phyloP scores from a whole-genome alignment of 805 yeast genomes.

The Blastobotrys attinorum region DNA sequence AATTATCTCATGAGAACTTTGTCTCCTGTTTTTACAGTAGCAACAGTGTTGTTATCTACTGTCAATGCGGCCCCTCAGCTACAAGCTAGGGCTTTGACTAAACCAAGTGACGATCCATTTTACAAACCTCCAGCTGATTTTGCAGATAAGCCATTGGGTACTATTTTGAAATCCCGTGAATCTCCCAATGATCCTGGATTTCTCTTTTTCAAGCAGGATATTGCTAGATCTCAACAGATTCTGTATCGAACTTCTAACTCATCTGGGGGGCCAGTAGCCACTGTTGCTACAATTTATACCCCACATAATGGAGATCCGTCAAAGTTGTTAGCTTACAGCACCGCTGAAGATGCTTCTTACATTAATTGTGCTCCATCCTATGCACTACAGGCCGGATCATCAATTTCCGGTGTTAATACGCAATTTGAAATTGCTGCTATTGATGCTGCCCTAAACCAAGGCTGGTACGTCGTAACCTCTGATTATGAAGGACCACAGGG shows the following conservation, averaged over 20 bases:
- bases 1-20: too few species aligned
- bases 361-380: conserved; percentile 23
- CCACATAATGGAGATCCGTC: conserved; percentile 10
- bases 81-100: not conserved
- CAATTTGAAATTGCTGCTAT: conserved; percentile 9
- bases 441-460: conserved; percentile 14
- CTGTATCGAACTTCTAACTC: conserved; percentile 22
- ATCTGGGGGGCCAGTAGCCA: conserved; percentile 21
- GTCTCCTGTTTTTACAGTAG: too few species aligned
- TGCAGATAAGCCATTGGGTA: conserved; percentile 1
- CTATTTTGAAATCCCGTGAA: not conserved
- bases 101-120: conserved; percentile 7
- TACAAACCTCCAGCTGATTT: conserved; percentile 5
- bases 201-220: not conserved
- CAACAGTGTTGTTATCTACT: too few species aligned
- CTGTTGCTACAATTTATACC: conserved; percentile 21
- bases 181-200: conserved; percentile 4
- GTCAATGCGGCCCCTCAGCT: too few species aligned
- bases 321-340: conserved; percentile 19
- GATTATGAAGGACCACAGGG: conserved; percentile 27
- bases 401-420: conserved; percentile 8
- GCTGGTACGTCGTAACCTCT: conserved; percentile 19
- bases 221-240: conserved; percentile 18
- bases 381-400: conserved; percentile 13
- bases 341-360: conserved; percentile 19